Percentiles rank a stretch among this genome's conserved stretches.
These are phyloP conservation scores for Hibiscus mutabilis DNA, from an alignment of 345 rosid species.

Conservation along the genomic window DNA sequence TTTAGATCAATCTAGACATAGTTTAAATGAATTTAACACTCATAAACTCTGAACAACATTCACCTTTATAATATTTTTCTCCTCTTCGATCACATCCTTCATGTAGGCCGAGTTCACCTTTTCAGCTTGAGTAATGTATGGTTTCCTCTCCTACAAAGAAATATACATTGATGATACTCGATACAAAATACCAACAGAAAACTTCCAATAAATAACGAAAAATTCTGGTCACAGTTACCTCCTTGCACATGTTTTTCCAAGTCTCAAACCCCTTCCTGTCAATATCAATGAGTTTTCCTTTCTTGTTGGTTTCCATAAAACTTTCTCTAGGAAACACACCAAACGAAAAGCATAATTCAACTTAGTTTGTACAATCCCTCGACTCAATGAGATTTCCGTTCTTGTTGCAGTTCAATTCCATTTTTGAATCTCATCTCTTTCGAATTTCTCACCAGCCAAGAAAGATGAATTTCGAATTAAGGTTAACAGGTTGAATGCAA, in stretches of 20 bases:
- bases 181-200: neutral
- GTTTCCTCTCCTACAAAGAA: conserved; percentile 46
- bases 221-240: conserved; percentile 31
- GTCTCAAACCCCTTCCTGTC: conserved; percentile 44
- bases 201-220: neutral
- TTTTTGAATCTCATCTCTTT: neutral
- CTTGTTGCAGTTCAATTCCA: conserved; percentile 3
- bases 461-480: neutral
- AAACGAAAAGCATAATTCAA: conserved; percentile 1
- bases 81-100: conserved; percentile 17
- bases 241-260: conserved; percentile 61
- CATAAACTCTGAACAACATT: neutral
- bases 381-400: conserved; percentile 22
- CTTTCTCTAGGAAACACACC: conserved; percentile 36
- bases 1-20: neutral
- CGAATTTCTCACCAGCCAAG: conserved; percentile 12
- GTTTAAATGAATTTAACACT: neutral
- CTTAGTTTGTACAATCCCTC: neutral
- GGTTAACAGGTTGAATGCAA: neutral
- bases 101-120: conserved; percentile 24
- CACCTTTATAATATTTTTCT: neutral
- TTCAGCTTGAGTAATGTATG: conserved; percentile 35
- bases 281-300: conserved; percentile 26
- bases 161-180: neutral
- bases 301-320: conserved; percentile 23